phyloP scores from a whole-genome alignment of 1,139 yeast genomes.

The Citeromyces hawaiiensis region DNA sequence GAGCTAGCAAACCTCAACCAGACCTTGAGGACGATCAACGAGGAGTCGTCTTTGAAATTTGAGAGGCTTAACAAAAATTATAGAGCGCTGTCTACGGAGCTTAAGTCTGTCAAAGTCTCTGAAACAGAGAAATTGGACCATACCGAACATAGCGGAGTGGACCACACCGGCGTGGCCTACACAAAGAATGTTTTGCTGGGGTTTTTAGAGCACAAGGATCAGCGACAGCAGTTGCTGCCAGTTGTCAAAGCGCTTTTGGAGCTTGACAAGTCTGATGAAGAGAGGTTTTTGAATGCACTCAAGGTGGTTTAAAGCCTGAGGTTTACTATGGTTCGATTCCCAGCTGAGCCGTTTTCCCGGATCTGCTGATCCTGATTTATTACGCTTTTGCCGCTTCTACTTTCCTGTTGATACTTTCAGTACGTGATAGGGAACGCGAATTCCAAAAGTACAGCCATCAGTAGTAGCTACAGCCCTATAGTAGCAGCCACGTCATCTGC shows the following conservation, averaged over 20 bases:
- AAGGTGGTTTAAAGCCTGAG: conserved; percentile 13
- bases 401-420: no score
- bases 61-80: conserved; percentile 58
- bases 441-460: no score
- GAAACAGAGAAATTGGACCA: not conserved
- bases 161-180: conserved; percentile 49
- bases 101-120: conserved; percentile 22
- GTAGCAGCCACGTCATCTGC: no score
- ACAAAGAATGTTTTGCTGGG: conserved; percentile 81
- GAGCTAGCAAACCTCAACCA: conserved; percentile 46
- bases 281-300: conserved; percentile 50
- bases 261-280: conserved; percentile 58
- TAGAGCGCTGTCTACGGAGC: conserved; percentile 45
- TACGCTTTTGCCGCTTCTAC: no score
- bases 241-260: conserved; percentile 69
- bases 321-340: no score
- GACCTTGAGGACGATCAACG: conserved; percentile 48
- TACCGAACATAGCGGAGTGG: no score
- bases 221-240: conserved; percentile 70
- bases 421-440: no score
- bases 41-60: conserved; percentile 52
- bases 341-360: no score
- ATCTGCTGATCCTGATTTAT: no score
- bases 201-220: conserved; percentile 85
- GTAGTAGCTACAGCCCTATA: no score